Conservation (phyloP, 2,329 filamentous ascomycete genomes). For the Colletotrichum sp. region DNA sequence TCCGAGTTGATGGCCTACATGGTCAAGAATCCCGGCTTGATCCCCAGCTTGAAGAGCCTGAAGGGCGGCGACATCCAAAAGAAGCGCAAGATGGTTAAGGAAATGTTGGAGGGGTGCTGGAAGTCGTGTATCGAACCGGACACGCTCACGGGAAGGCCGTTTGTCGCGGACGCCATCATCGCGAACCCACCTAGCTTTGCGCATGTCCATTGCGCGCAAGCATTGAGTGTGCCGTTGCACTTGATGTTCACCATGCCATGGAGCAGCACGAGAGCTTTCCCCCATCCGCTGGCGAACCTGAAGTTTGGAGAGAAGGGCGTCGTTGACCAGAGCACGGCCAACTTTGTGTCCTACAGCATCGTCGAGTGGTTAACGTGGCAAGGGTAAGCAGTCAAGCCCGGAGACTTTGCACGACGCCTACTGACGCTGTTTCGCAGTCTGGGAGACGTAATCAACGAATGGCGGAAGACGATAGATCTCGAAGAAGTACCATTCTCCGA, state of each 20-base stretch:
- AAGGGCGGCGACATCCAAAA: constrained; percentile 30
- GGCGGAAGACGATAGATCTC: constrained; percentile 68
- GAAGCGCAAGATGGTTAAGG: constrained; percentile 27
- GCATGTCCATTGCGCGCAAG: constrained; percentile 52
- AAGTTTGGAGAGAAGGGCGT: constrained; percentile 60
- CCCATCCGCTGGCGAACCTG: constrained; percentile 76
- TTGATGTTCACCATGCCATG: constrained; percentile 72
- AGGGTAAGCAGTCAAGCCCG: constrained; percentile 40
- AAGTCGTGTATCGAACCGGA: constrained; percentile 27
- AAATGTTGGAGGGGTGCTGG: constrained; percentile 30
- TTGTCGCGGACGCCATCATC: constrained; percentile 56
- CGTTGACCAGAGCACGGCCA: constrained; percentile 60
- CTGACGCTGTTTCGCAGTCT: constrained; percentile 35
- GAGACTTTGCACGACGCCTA: fast-evolving
- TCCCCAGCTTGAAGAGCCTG: constrained; percentile 30
- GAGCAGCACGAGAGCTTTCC: constrained; percentile 74
- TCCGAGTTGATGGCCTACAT: constrained; percentile 41
- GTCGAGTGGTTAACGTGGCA: constrained; percentile 83
- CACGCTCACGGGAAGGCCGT: constrained; percentile 31
- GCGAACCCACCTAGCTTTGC: constrained; percentile 56
- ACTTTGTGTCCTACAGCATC: constrained; percentile 74
- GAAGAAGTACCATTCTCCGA: constrained; percentile 74
- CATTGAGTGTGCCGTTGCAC: constrained; percentile 47
- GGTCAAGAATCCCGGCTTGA: constrained; percentile 32
- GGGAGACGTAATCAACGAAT: constrained; percentile 78